Percentiles rank a stretch among this genome's conserved stretches.
Evolutionary conservation across 2,329 filamentous ascomycete genomes (phyloP).

Genomic region (Penicillium olsonii): DNA sequence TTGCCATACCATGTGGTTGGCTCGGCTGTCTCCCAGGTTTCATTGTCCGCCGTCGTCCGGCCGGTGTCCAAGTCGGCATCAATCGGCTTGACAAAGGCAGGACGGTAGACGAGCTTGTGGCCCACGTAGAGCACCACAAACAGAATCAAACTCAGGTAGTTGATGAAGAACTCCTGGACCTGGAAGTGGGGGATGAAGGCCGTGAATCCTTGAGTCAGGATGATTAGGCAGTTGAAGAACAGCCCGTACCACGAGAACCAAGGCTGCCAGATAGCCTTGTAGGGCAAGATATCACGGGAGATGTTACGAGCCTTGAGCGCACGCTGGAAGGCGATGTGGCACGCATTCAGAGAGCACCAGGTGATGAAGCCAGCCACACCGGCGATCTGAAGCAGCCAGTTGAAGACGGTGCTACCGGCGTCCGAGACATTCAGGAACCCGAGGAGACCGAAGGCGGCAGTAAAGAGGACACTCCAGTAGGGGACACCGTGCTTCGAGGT

Average conservation of each 20-base stretch:
- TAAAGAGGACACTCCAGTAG: conserved; percentile 45
- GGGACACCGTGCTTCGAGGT: conserved; percentile 47
- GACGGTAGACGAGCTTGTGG: conserved; percentile 55
- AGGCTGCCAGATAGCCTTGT: conserved; percentile 63
- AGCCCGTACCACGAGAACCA: conserved; percentile 66
- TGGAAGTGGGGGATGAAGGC: conserved; percentile 63
- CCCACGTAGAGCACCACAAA: conserved; percentile 61
- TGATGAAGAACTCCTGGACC: conserved; percentile 62
- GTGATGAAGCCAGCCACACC: conserved; percentile 38
- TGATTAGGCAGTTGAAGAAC: conserved; percentile 64
- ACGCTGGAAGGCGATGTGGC: conserved; percentile 65
- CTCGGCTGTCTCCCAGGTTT: conserved; percentile 36
- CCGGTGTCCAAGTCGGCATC: conserved; percentile 49
- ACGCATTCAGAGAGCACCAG: conserved; percentile 45
- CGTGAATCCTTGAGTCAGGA: conserved; percentile 68
- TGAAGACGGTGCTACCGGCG: conserved; percentile 62
- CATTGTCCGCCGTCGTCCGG: conserved; percentile 36
- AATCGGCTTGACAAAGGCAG: conserved; percentile 37
- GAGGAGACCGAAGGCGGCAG: conserved; percentile 59
- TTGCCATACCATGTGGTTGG: conserved; percentile 33
- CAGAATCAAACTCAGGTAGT: conserved; percentile 65
- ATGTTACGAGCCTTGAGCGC: conserved; percentile 59
- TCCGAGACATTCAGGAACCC: conserved; percentile 69
- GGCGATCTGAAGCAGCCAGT: conserved; percentile 37
- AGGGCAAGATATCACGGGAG: conserved; percentile 61